Percentiles rank a stretch among this genome's conserved stretches.
Evolutionary conservation across 2,329 filamentous ascomycete genomes (phyloP).

Genomic region (Microdochium paspali): DNA sequence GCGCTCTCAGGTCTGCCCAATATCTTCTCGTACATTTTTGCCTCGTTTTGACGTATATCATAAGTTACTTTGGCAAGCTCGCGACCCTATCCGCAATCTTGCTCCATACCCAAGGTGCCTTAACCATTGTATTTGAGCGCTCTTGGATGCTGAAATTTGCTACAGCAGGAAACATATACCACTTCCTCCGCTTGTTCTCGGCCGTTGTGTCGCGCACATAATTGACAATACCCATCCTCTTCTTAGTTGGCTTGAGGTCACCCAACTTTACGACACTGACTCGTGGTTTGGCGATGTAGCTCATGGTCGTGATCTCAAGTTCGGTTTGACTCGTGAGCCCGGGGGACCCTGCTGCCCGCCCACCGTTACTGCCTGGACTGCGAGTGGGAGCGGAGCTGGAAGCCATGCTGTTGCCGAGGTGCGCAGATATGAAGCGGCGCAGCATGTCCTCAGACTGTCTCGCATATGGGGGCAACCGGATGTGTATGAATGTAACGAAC

Average conservation of each 20-base stretch:
- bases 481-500: conserved; percentile 63
- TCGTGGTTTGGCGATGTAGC: conserved; percentile 43
- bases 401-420: background rate
- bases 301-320: conserved; percentile 46
- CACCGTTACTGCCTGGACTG: background rate
- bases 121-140: conserved; percentile 11
- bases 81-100: conserved; percentile 16
- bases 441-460: conserved; percentile 49
- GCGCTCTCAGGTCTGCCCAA: background rate
- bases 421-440: conserved; percentile 33
- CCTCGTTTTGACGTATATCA: background rate
- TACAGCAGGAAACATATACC: conserved; percentile 27
- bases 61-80: conserved; percentile 1
- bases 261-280: conserved; percentile 20
- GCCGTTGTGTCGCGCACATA: conserved; percentile 18
- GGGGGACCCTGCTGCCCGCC: background rate
- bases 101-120: conserved; percentile 26
- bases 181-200: conserved; percentile 18
- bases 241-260: conserved; percentile 20
- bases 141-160: conserved; percentile 22
- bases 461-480: conserved; percentile 58
- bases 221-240: conserved; percentile 28
- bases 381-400: background rate
- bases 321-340: conserved; percentile 17
- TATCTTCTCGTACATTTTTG: background rate